Evolutionary conservation across 1,284 basidiomycete genomes (phyloP).

Genomic region (Ceratobasidium sp.): DNA sequence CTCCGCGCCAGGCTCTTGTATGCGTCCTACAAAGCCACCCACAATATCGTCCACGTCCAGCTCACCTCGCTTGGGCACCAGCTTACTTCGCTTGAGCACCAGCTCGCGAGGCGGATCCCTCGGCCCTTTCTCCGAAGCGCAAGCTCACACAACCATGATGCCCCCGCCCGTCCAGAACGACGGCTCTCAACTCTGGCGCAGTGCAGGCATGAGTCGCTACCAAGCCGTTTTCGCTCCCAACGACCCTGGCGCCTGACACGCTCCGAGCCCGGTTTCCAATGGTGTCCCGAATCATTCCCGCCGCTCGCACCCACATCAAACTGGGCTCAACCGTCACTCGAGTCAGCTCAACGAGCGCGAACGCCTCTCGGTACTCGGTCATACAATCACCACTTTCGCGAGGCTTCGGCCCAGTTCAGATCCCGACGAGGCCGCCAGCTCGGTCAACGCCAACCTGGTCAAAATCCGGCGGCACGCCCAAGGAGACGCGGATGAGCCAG

Average conservation of each 20-base stretch:
- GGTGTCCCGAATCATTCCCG: conserved; percentile 56
- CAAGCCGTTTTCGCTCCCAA: conserved; percentile 42
- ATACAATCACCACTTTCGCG: too few relatives aligned
- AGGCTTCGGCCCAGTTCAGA: too few relatives aligned
- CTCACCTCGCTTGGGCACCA: conserved; percentile 78
- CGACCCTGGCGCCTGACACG: conserved; percentile 28
- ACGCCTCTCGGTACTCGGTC: conserved; percentile 43
- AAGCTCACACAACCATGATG: conserved; percentile 61
- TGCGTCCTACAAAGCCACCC: conserved; percentile 82
- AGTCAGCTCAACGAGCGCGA: conserved; percentile 42
- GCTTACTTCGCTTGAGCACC: too few relatives aligned
- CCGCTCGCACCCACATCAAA: conserved; percentile 56
- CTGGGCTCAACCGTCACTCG: conserved; percentile 13
- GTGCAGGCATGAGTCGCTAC: conserved; percentile 42
- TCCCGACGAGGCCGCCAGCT: too few relatives aligned
- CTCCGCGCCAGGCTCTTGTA: conserved; percentile 81
- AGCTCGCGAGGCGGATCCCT: too few relatives aligned
- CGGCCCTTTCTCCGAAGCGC: conserved; percentile 55
- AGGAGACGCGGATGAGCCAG: too few relatives aligned
- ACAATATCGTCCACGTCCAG: conserved; percentile 74
- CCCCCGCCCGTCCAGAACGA: conserved; percentile 55
- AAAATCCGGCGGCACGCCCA: too few relatives aligned
- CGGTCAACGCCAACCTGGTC: too few relatives aligned
- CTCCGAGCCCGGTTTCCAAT: conserved; percentile 50
- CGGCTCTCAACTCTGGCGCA: conserved; percentile 36